Percentiles rank a stretch among this genome's conserved stretches.
Evolutionary conservation across 1,139 yeast species (phyloP).

Genomic region (Torulaspora globosa): DNA sequence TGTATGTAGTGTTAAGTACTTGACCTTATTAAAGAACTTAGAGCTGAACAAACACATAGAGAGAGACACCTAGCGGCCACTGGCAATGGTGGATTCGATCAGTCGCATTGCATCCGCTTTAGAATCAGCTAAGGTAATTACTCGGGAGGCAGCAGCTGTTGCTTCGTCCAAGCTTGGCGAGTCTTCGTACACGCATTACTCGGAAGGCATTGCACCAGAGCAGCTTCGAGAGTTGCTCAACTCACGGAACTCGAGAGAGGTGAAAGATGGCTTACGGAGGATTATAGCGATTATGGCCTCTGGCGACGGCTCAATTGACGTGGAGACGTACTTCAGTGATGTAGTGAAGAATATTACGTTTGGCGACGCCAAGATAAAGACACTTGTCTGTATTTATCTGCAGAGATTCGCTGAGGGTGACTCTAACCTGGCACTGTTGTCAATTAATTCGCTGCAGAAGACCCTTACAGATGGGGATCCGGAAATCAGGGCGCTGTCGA

Average conservation of each 20-base stretch:
- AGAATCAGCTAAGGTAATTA: constrained; percentile 76
- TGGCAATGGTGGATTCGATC: constrained; percentile 49
- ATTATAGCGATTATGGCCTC: constrained; percentile 63
- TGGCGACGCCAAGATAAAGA: constrained; percentile 60
- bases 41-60: neutral
- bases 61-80: neutral
- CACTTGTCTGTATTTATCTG: constrained; percentile 74
- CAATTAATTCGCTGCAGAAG: constrained; percentile 90
- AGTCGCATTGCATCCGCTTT: constrained; percentile 53
- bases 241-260: constrained; percentile 68
- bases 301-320: constrained; percentile 51
- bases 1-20: neutral
- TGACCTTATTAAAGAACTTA: neutral
- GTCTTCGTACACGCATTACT: constrained; percentile 40
- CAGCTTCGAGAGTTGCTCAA: constrained; percentile 65
- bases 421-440: constrained; percentile 81
- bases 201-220: constrained; percentile 49
- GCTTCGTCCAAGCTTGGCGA: constrained; percentile 66
- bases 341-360: constrained; percentile 87
- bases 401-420: constrained; percentile 76
- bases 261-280: constrained; percentile 69
- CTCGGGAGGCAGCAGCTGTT: constrained; percentile 76
- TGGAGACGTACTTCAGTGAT: constrained; percentile 57
- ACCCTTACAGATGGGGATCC: constrained; percentile 68
- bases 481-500: constrained; percentile 63